A percentile compares a stretch with the other conserved stretches of the same genome.
Conservation (phyloP, 306 rosid genomes). For the Cucurbita maxima region DNA sequence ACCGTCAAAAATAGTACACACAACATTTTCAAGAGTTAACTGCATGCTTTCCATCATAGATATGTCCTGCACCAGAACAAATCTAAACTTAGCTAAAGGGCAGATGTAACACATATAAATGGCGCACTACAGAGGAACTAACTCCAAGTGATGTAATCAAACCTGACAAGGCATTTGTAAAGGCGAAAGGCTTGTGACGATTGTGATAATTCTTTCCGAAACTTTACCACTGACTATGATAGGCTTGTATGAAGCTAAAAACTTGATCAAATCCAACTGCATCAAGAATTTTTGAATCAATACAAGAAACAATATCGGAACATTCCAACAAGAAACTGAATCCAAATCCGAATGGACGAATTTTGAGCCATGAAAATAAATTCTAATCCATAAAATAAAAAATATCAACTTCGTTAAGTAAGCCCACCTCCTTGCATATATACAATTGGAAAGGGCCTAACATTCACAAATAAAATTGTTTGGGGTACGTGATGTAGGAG, state of each 20-base stretch:
- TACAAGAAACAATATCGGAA: neutral
- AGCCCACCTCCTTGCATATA: neutral
- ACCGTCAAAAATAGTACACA: slow-evolving; percentile 59
- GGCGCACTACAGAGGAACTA: neutral
- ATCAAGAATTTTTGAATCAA: neutral
- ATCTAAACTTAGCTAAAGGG: neutral
- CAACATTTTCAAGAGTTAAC: slow-evolving; percentile 66
- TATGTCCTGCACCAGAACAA: slow-evolving; percentile 41
- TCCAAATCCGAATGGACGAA: neutral
- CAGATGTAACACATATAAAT: slow-evolving; percentile 4
- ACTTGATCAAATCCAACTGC: slow-evolving; percentile 77
- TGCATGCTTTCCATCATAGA: slow-evolving; percentile 90
- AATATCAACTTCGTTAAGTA: neutral
- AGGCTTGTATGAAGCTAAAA: slow-evolving; percentile 76
- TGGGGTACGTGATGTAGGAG: too few species aligned
- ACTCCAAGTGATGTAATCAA: slow-evolving; percentile 9
- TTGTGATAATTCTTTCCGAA: slow-evolving; percentile 51
- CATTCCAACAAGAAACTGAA: neutral
- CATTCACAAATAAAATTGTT: neutral
- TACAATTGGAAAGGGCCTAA: neutral
- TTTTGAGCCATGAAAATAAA: neutral
- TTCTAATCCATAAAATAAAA: neutral
- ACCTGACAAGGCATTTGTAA: slow-evolving; percentile 63
- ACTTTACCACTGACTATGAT: slow-evolving; percentile 52
- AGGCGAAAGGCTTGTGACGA: slow-evolving; percentile 43